Percentiles rank a stretch among this genome's conserved stretches.
Conservation (phyloP, 768 basidiomycete genomes). For the Piloderma croceum region DNA sequence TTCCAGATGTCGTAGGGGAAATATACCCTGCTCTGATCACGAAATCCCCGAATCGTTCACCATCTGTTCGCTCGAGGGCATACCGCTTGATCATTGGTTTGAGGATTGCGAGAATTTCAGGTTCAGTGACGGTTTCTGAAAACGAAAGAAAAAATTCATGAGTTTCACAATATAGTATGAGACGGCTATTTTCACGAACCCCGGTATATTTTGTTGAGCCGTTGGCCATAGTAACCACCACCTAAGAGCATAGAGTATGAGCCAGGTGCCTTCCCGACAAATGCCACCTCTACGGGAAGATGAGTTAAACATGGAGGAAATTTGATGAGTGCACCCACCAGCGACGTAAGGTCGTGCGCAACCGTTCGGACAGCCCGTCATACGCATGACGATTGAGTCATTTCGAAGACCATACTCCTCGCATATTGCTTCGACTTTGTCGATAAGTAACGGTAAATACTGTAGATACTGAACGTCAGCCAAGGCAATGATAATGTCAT, state of each 20-base stretch:
- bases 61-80: constrained; percentile 78
- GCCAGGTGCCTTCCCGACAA: constrained; percentile 93
- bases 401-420: constrained; percentile 91
- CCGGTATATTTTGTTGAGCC: constrained; percentile 94
- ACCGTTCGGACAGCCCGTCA: constrained; percentile 96
- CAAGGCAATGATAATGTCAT: constrained; percentile 1
- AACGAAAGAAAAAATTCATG: neutral
- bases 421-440: constrained; percentile 92
- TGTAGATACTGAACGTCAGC: constrained; percentile 33
- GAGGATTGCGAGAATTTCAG: constrained; percentile 86
- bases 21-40: constrained; percentile 91
- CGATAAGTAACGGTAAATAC: constrained; percentile 89
- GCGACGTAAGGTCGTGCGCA: constrained; percentile 92
- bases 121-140: constrained; percentile 80
- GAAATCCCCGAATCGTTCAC: constrained; percentile 94
- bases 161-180: neutral
- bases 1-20: constrained; percentile 76
- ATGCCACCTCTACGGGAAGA: constrained; percentile 70
- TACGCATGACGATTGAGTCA: constrained; percentile 96
- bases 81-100: constrained; percentile 92
- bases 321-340: constrained; percentile 37
- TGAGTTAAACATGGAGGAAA: constrained; percentile 2
- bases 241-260: constrained; percentile 93
- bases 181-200: no score
- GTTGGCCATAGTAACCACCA: constrained; percentile 90